Conservation (phyloP, 164 flowering plant genomes). For the Dillenia suffruticosa region DNA sequence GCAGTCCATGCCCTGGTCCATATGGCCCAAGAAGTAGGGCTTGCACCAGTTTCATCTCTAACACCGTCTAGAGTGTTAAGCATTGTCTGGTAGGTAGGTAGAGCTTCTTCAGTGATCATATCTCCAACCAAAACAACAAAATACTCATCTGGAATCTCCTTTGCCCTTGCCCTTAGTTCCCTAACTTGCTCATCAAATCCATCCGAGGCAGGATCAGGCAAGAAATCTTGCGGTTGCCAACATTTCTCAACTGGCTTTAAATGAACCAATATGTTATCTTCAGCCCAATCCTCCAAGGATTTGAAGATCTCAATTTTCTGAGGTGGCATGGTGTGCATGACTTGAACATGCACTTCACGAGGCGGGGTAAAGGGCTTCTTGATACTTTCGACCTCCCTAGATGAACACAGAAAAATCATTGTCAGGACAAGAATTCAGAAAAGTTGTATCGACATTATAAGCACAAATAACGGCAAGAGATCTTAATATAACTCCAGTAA, state of each 20-base stretch:
- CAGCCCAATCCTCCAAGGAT: slow-evolving; percentile 66
- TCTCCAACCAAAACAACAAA: slow-evolving; percentile 71
- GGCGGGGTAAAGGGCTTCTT: slow-evolving; percentile 62
- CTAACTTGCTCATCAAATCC: slow-evolving; percentile 53
- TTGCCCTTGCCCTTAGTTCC: slow-evolving; percentile 58
- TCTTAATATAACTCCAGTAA: not conserved
- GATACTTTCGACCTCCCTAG: slow-evolving; percentile 41
- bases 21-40: slow-evolving; percentile 66
- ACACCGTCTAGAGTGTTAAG: slow-evolving; percentile 68
- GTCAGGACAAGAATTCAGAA: not conserved
- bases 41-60: slow-evolving; percentile 69
- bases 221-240: slow-evolving; percentile 79
- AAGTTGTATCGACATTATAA: not conserved
- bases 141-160: slow-evolving; percentile 70
- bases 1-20: slow-evolving; percentile 85
- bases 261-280: slow-evolving; percentile 43
- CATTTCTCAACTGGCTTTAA: slow-evolving; percentile 68
- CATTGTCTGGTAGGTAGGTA: slow-evolving; percentile 60
- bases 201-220: slow-evolving; percentile 64
- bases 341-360: slow-evolving; percentile 56
- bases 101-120: slow-evolving; percentile 63
- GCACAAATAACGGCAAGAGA: not conserved
- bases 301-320: slow-evolving; percentile 66
- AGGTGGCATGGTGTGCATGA: slow-evolving; percentile 71
- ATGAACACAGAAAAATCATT: not conserved